A percentile compares a stretch with the other conserved stretches of the same genome.
Evolutionary conservation across 164 flowering plant genomes (phyloP).

Genomic region (grape (Vitis vinifera)): ASM3070453v1 NC_081813.1:20371001-20371500

Average conservation of each 20-base stretch:
- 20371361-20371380: not conserved
- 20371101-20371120: not conserved
- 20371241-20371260: not conserved
- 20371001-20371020: not conserved
- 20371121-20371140: not conserved
- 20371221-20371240: not conserved
- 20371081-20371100: not conserved
- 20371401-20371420: conserved; percentile 1
- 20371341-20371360: not conserved
- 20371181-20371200: conserved; percentile 1
- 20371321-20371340: not conserved
- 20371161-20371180: not conserved
- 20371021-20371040: not conserved
- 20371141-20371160: not conserved
- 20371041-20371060: conserved; percentile 1
- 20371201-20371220: not conserved
- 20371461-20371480: not conserved
- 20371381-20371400: conserved; percentile 2
- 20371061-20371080: not conserved
- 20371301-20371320: not conserved
- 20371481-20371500: not conserved
- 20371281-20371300: not conserved
- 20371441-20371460: not conserved
- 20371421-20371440: not conserved
- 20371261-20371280: not conserved